Conservation (phyloP, 345 rosid genomes). For the Hevea brasiliensis region DNA sequence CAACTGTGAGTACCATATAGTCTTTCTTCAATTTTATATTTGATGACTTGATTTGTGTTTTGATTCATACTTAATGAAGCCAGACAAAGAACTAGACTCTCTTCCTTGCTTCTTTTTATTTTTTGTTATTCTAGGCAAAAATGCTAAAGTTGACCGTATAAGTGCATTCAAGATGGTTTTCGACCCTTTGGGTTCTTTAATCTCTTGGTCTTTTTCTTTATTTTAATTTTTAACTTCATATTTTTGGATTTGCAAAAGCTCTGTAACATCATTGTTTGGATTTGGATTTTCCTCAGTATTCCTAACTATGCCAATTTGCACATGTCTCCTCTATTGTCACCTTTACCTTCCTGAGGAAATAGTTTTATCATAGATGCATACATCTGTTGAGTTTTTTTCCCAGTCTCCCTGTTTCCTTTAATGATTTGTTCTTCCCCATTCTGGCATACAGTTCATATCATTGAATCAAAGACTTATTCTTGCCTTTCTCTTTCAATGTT, state of each 20-base stretch:
- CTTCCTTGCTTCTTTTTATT: not conserved
- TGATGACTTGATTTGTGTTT: not conserved
- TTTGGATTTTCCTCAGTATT: too few relatives aligned
- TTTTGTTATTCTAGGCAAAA: not conserved
- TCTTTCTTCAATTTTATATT: not conserved
- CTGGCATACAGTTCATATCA: not conserved
- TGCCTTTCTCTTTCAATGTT: not conserved
- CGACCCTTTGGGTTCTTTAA: too few relatives aligned
- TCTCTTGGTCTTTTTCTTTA: too few relatives aligned
- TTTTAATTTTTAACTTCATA: too few relatives aligned
- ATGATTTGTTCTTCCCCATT: not conserved
- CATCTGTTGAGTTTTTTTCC: not conserved
- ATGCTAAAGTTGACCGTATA: not conserved
- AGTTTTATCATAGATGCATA: not conserved
- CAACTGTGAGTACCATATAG: slow-evolving; percentile 62
- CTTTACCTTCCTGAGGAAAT: not conserved
- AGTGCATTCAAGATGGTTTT: too few relatives aligned
- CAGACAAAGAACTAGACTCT: not conserved
- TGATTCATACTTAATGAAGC: not conserved
- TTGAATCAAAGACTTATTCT: not conserved
- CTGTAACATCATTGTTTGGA: too few relatives aligned
- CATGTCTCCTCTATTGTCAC: not conserved
- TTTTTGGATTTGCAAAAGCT: too few relatives aligned
- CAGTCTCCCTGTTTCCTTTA: not conserved
- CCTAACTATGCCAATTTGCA: not conserved